Evolutionary conservation across 257 asterid species (phyloP).

Genomic region (Craterostigma plantagineum): DNA sequence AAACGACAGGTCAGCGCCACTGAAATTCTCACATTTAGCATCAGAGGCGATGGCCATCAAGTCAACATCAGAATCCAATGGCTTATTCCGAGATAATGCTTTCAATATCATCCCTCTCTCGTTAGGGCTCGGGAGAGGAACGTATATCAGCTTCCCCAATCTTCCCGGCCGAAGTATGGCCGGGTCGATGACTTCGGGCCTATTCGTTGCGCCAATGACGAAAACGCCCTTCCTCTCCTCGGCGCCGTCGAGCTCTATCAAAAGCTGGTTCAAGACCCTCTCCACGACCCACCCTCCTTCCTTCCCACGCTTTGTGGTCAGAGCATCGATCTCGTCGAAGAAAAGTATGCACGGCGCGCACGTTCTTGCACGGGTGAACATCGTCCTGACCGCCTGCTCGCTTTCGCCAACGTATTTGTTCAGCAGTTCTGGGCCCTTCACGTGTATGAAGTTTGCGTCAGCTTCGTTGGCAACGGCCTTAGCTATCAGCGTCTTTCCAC

Average conservation of each 20-base stretch:
- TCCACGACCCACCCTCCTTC: slow-evolving; percentile 83
- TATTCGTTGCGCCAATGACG: slow-evolving; percentile 87
- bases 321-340: slow-evolving; percentile 89
- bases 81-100: slow-evolving; percentile 51
- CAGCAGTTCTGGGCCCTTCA: slow-evolving; percentile 88
- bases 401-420: slow-evolving; percentile 91
- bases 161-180: slow-evolving; percentile 81
- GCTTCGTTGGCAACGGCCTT: slow-evolving; percentile 94
- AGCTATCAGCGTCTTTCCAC: slow-evolving; percentile 92
- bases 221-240: slow-evolving; percentile 58
- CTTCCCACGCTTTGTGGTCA: slow-evolving; percentile 56
- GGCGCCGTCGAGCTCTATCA: slow-evolving; percentile 75
- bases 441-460: slow-evolving; percentile 80
- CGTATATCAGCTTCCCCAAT: slow-evolving; percentile 55
- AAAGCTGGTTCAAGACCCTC: slow-evolving; percentile 58
- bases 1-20: slow-evolving; percentile 73
- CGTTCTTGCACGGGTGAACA: slow-evolving; percentile 80
- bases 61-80: slow-evolving; percentile 45
- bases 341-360: slow-evolving; percentile 91
- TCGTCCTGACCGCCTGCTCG: slow-evolving; percentile 65
- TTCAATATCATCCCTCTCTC: slow-evolving; percentile 71
- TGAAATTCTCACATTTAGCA: slow-evolving; percentile 36
- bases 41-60: slow-evolving; percentile 51
- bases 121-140: slow-evolving; percentile 69
- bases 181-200: slow-evolving; percentile 76